Evolutionary conservation across 1,139 yeast genomes (phyloP), one percentile per base, ranked within the genome.

Genomic region (Saccharomyces hybrid): DNA sequence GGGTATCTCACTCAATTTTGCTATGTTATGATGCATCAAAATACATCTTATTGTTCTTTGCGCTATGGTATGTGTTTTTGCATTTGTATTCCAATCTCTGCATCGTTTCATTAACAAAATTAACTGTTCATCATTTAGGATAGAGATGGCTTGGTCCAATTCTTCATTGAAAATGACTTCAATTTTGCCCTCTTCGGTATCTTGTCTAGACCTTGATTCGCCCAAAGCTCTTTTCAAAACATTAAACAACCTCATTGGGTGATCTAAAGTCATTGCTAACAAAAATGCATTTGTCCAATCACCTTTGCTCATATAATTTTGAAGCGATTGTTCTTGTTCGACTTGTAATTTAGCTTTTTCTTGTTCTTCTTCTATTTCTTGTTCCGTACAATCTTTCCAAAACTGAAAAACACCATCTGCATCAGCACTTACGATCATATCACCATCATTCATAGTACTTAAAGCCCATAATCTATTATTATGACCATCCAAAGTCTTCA

Each of bases 401-500:
- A 87, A 76, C 50, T 88, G 87, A 59, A 93, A 79, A 49, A 88
- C 86, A 53, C 98, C 97, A 70, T 93, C 98, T 1, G 97, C 97
- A 70, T 95, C 98, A 1, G 97, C 98, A 54, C 90, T 82, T 1
- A 88, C 80, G 56, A 93, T 78, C 53, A 78, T 78, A 13, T 78
- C 78, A 27, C 95, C 96, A 61, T 86, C 87, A 34, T 79, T 74
- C 58, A 80, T 76, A 1, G 79, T 75, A 52, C 84, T 83, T 55
- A 93, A 72, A 0, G 97, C 88, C 99, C 99, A 95, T 51, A 93
- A 90, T 72, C 96, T 82, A 71, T 91, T 95, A 58, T 85, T 89
- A 69, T 93, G 99, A 62, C 88, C 88, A 71, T 91, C 97, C 55
- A 90, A 76, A 0, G 98, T 91, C 58, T 85, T 82, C 31, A 85